Conservation (phyloP, 441 rosid genomes). For the Theobroma grandiflorum region DNA sequence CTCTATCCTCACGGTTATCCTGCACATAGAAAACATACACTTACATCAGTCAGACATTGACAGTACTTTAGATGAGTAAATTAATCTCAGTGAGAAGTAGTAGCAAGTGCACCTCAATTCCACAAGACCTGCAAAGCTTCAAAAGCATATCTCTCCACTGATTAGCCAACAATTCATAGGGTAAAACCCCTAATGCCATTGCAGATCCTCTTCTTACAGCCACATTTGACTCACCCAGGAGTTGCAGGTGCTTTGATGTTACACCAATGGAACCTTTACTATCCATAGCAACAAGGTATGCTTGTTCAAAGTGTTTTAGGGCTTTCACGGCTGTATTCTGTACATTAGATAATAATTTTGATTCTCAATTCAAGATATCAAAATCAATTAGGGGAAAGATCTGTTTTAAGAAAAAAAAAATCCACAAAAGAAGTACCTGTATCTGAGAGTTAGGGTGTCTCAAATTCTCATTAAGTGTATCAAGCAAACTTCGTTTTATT, state of each 20-base stretch:
- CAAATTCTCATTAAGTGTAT: constrained; percentile 83
- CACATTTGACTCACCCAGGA: constrained; percentile 77
- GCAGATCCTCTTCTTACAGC: constrained; percentile 97
- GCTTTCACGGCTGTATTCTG: constrained; percentile 89
- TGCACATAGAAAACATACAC: constrained; percentile 42
- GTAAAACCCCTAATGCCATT: constrained; percentile 85
- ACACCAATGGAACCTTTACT: constrained; percentile 48
- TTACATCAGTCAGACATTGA: constrained; percentile 29
- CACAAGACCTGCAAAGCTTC: constrained; percentile 79
- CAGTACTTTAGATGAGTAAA: constrained; percentile 20
- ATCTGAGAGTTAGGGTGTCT: constrained; percentile 95
- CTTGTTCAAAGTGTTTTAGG: constrained; percentile 67
- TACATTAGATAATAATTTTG: constrained; percentile 30
- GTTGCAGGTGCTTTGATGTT: constrained; percentile 67
- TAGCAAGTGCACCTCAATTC: constrained; percentile 68
- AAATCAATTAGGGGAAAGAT: constrained; percentile 26
- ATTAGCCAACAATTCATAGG: constrained; percentile 68
- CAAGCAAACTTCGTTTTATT: constrained; percentile 69
- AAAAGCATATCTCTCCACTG: constrained; percentile 72
- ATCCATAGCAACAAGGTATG: constrained; percentile 53
- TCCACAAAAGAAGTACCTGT: constrained; percentile 63
- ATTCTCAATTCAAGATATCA: constrained; percentile 30
- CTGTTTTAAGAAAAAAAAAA: neutral
- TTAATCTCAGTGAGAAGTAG: constrained; percentile 25
- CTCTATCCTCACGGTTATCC: constrained; percentile 93